phyloP scores from a whole-genome alignment of 2,329 filamentous ascomycete genomes.

The Pseudogymnoascus sp. region DNA sequence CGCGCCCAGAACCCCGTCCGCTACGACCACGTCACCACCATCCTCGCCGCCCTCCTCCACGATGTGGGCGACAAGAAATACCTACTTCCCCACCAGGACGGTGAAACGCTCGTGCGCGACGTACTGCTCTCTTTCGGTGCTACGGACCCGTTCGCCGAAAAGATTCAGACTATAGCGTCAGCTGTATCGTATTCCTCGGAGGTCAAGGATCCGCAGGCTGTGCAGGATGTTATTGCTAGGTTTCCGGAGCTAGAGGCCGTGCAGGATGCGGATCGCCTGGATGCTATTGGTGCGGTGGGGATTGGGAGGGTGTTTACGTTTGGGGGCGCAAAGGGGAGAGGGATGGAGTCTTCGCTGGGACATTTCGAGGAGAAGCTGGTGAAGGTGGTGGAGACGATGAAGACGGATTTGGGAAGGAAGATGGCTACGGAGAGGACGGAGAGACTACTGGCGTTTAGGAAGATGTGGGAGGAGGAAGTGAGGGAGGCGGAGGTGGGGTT shows the following conservation, averaged over 20 bases:
- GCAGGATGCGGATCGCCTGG: constrained; percentile 87
- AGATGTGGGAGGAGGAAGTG: constrained; percentile 50
- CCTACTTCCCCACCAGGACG: constrained; percentile 43
- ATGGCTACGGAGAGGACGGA: constrained; percentile 46
- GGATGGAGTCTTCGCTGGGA: constrained; percentile 56
- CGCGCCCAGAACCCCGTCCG: constrained; percentile 33
- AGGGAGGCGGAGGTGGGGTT: constrained; percentile 24
- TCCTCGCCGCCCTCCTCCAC: constrained; percentile 69
- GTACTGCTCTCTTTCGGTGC: constrained; percentile 51
- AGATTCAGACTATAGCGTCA: constrained; percentile 62
- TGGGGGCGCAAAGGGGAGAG: constrained; percentile 53
- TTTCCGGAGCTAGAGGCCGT: constrained; percentile 75
- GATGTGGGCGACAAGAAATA: constrained; percentile 65
- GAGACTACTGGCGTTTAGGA: constrained; percentile 43
- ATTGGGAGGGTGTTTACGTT: constrained; percentile 72
- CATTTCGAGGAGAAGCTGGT: constrained; percentile 74
- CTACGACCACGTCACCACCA: constrained; percentile 49
- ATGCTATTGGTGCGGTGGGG: constrained; percentile 80
- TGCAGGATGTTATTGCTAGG: constrained; percentile 50
- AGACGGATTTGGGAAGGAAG: constrained; percentile 46
- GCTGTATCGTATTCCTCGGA: constrained; percentile 75
- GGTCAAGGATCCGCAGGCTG: constrained; percentile 50
- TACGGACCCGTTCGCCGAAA: constrained; percentile 46
- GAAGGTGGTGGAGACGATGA: constrained; percentile 53
- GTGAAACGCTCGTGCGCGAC: constrained; percentile 44